A percentile compares a stretch with the other conserved stretches of the same genome.
Evolutionary conservation across 257 asterid species (phyloP).

Genomic region (Solanum raphanifolium): DNA sequence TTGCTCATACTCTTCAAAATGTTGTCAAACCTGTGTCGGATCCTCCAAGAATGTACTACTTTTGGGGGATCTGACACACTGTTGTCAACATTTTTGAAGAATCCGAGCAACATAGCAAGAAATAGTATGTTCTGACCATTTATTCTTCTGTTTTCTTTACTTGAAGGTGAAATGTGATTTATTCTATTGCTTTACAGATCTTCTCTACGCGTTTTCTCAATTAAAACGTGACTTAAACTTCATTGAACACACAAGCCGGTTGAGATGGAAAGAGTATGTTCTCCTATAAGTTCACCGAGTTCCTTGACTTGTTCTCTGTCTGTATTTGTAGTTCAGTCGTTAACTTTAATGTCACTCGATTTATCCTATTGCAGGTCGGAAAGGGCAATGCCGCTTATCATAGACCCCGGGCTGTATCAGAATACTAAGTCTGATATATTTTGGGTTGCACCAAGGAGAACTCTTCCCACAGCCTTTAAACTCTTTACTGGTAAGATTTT

Average conservation of each 20-base stretch:
- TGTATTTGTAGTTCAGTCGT: background rate
- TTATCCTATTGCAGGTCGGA: conserved; percentile 28
- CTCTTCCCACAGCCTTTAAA: conserved; percentile 55
- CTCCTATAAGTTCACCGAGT: background rate
- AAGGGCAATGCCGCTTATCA: conserved; percentile 71
- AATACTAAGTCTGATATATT: conserved; percentile 53
- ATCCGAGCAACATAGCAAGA: background rate
- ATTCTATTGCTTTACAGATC: conserved; percentile 44
- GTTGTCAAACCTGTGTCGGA: background rate
- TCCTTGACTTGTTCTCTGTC: background rate
- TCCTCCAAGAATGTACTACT: background rate
- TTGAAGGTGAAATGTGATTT: background rate
- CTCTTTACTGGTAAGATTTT: conserved; percentile 17
- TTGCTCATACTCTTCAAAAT: background rate
- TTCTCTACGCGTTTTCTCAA: conserved; percentile 41
- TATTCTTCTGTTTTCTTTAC: background rate
- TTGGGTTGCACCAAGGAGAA: conserved; percentile 47
- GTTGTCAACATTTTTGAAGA: background rate
- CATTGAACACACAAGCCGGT: conserved; percentile 54
- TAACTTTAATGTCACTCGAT: background rate
- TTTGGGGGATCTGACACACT: background rate
- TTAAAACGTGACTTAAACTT: conserved; percentile 51
- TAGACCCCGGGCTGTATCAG: conserved; percentile 78
- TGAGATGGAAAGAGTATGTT: conserved; percentile 82
- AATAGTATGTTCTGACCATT: background rate